A percentile compares a stretch with the other conserved stretches of the same genome.
phyloP scores from a whole-genome alignment of 2,329 filamentous ascomycete species.

The Penicillium concentricum region DNA sequence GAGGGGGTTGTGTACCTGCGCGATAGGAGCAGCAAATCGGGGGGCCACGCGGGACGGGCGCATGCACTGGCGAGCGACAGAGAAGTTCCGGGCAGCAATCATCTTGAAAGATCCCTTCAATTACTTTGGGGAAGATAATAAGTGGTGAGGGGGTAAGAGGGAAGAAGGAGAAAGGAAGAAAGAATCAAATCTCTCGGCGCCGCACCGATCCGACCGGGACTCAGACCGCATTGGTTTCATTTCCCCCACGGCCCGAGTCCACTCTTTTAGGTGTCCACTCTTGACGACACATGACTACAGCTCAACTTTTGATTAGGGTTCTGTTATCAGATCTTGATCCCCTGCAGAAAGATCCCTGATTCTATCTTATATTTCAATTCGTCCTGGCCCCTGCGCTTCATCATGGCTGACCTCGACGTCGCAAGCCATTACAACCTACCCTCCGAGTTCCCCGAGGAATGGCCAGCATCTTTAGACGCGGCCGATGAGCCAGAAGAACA shows the following conservation, averaged over 20 bases:
- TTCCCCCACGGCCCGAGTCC: conserved; percentile 20
- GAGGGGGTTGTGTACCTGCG: conserved; percentile 53
- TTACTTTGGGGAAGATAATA: conserved; percentile 15
- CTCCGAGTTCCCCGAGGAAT: conserved; percentile 74
- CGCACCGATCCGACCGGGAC: conserved; percentile 23
- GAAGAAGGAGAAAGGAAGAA: conserved; percentile 16
- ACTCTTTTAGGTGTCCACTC: conserved; percentile 13
- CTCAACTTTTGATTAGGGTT: conserved; percentile 2
- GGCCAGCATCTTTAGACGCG: conserved; percentile 79
- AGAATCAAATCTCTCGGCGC: conserved; percentile 28
- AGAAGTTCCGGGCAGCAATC: conserved; percentile 78
- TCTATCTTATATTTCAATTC: conserved; percentile 6
- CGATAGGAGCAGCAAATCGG: conserved; percentile 49
- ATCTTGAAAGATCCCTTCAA: conserved; percentile 56
- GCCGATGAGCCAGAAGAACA: conserved; percentile 66
- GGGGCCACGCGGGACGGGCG: conserved; percentile 58
- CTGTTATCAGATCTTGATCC: conserved; percentile 2
- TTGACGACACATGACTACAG: not conserved
- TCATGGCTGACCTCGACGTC: conserved; percentile 72
- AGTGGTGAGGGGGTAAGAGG: conserved; percentile 21
- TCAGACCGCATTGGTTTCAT: conserved; percentile 26
- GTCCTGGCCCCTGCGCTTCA: conserved; percentile 5
- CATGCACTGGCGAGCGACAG: conserved; percentile 75
- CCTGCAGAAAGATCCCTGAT: conserved; percentile 4
- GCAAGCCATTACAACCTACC: conserved; percentile 88